Evolutionary conservation across 1,284 basidiomycete genomes (phyloP).

Genomic region (Pseudozyma sp.): DNA sequence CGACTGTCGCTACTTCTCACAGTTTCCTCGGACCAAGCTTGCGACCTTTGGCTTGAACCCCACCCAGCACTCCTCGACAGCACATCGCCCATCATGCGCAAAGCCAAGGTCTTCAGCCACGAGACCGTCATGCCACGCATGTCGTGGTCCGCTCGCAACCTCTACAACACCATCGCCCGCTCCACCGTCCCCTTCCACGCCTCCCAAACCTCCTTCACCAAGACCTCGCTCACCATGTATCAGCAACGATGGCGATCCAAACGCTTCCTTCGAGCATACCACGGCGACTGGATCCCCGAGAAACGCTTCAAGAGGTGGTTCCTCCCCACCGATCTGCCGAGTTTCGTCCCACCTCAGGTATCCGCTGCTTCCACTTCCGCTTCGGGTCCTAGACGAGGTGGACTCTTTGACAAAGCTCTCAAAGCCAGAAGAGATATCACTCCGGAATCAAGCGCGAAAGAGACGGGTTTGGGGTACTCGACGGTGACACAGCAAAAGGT

Average conservation of each 20-base stretch:
- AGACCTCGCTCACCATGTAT: constrained; percentile 79
- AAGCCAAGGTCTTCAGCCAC: constrained; percentile 61
- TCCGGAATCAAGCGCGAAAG: not conserved
- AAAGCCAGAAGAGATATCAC: constrained; percentile 36
- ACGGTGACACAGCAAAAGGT: constrained; percentile 38
- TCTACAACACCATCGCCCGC: constrained; percentile 79
- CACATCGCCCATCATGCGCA: constrained; percentile 47
- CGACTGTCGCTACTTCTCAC: no score
- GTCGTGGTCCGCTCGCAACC: constrained; percentile 79
- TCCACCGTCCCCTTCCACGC: constrained; percentile 63
- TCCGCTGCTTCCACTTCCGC: constrained; percentile 42
- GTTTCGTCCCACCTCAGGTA: constrained; percentile 73
- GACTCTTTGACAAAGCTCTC: constrained; percentile 37
- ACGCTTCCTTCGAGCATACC: constrained; percentile 90
- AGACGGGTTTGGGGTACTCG: constrained; percentile 8
- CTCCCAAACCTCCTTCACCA: constrained; percentile 74
- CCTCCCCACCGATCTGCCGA: constrained; percentile 85
- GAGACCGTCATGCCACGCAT: constrained; percentile 64
- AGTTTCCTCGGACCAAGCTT: no score
- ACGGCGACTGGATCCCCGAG: constrained; percentile 94
- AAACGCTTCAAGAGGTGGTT: constrained; percentile 96
- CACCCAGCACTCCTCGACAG: not conserved
- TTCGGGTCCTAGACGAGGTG: constrained; percentile 34
- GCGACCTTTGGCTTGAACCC: no score
- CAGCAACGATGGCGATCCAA: constrained; percentile 93